Percentiles rank a stretch among this genome's conserved stretches.
These are phyloP conservation scores for Fusarium robinianum DNA, from an alignment of 2,329 filamentous ascomycete species.

Conservation along the genomic window DNA sequence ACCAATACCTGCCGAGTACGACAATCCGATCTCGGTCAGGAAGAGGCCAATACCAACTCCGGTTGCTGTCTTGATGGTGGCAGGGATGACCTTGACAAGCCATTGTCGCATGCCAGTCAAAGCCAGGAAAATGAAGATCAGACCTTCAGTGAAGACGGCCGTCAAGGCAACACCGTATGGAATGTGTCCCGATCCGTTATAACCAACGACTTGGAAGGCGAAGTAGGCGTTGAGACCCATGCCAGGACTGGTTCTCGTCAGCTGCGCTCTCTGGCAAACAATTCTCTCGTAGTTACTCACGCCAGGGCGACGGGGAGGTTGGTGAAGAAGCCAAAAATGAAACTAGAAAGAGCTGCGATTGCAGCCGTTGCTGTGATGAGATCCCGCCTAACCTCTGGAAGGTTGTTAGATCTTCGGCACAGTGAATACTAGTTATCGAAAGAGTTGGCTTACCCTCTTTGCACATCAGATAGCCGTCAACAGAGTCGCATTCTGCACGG, in stretches of 20 bases:
- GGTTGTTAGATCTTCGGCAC: not conserved
- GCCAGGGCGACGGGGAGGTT: slow-evolving; percentile 27
- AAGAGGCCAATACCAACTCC: slow-evolving; percentile 81
- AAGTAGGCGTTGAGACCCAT: slow-evolving; percentile 77
- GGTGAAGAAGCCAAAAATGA: slow-evolving; percentile 24
- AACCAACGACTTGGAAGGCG: slow-evolving; percentile 68
- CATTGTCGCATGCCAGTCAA: slow-evolving; percentile 80
- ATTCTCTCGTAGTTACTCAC: slow-evolving; percentile 13
- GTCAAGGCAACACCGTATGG: slow-evolving; percentile 75
- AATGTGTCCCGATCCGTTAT: slow-evolving; percentile 71
- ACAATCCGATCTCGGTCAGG: slow-evolving; percentile 69
- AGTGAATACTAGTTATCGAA: no score
- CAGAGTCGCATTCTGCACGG: slow-evolving; percentile 49
- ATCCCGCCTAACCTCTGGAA: slow-evolving; percentile 65
- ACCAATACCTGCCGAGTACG: slow-evolving; percentile 77
- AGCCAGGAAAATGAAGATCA: slow-evolving; percentile 75
- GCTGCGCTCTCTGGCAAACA: slow-evolving; percentile 61
- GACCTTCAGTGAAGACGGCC: slow-evolving; percentile 80
- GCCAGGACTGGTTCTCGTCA: slow-evolving; percentile 37
- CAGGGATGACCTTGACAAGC: slow-evolving; percentile 77
- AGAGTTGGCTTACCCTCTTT: slow-evolving; percentile 28
- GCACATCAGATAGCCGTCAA: slow-evolving; percentile 51
- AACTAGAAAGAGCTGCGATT: slow-evolving; percentile 68
- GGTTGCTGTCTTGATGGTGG: slow-evolving; percentile 79
- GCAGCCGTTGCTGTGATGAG: slow-evolving; percentile 79